Conservation (phyloP, 345 rosid species). For the Noccaea caerulescens region DNA sequence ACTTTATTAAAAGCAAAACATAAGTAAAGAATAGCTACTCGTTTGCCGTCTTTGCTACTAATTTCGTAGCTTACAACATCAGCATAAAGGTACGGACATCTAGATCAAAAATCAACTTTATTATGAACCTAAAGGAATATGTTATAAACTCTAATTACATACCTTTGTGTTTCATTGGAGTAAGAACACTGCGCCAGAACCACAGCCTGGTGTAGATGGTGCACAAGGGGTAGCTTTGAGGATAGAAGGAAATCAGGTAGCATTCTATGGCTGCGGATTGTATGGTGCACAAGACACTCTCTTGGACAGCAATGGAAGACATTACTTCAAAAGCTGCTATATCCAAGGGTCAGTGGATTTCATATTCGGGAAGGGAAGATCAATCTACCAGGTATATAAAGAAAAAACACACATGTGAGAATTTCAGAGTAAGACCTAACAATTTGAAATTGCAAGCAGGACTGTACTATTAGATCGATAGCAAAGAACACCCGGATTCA, state of each 20-base stretch:
- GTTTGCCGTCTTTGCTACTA: neutral
- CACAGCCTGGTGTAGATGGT: conserved; percentile 60
- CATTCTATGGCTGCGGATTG: conserved; percentile 71
- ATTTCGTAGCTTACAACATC: too few relatives aligned
- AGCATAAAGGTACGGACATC: neutral
- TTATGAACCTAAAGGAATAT: neutral
- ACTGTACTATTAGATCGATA: conserved; percentile 54
- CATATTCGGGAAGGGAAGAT: conserved; percentile 75
- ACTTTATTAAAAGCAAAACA: too few relatives aligned
- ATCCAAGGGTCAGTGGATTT: conserved; percentile 68
- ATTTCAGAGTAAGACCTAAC: neutral
- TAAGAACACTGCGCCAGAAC: conserved; percentile 63
- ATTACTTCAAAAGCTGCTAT: conserved; percentile 62
- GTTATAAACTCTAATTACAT: neutral
- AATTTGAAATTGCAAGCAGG: conserved; percentile 35
- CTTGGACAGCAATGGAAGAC: conserved; percentile 60
- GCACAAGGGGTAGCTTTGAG: conserved; percentile 70
- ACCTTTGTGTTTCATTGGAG: neutral
- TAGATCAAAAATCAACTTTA: neutral
- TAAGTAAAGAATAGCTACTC: neutral
- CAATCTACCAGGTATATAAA: conserved; percentile 56
- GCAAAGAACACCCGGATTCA: conserved; percentile 50
- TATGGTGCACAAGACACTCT: conserved; percentile 83
- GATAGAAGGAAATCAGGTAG: conserved; percentile 64
- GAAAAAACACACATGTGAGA: neutral